Base-by-base conservation (phyloP, 192 early-diverging fungal species). In the Podila epigama region DNA sequence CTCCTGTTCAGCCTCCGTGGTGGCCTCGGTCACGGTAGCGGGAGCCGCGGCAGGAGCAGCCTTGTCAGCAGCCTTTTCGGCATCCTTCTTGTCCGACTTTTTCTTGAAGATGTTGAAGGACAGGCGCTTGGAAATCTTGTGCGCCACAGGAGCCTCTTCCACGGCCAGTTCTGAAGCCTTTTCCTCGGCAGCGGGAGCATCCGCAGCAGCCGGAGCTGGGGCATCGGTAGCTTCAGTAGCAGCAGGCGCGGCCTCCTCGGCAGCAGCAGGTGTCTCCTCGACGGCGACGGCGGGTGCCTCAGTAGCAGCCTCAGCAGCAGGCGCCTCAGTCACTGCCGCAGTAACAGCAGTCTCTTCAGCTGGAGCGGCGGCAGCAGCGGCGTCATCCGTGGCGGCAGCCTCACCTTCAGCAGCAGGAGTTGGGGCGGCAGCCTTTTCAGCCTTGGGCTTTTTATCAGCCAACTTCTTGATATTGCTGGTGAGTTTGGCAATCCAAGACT, bases 391-490 rank as follows among this genome's bases (percentile, higher is more conserved):
- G 10, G 7, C 25, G 27, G 44, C 31, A 9, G 35, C 31, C 58
- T 28, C 58, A 40, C 44, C 58, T 16, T 40, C 58, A 50, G 25
- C 36, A 4, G 58, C n/a, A n/a, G n/a, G n/a, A n/a, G n/a, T n/a
- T n/a, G n/a, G n/a, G n/a, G n/a, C 2, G 27, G 27, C 35, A 50
- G 44, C 25, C 58, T 40, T 60, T 22, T 48, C 44, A 22, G 44
- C 3, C 58, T 60, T 50, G 13, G 39, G 12, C 58, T 44, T 50
- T 13, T 40, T 50, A 9, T 40, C 58, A 2, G 37, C 33, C 10
- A 60, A n/a, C 58, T 60, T 50, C 4, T 44, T 50, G 40, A 44
- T 28, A 25, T 60, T 50, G 58, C 27, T 32, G 58, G 58, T 50
- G 13, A 60, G 5, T 32, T 60, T 50, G 58, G 58, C 44, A 25